Conservation (phyloP, 257 asterid genomes). For the Petrea volubilis region DNA sequence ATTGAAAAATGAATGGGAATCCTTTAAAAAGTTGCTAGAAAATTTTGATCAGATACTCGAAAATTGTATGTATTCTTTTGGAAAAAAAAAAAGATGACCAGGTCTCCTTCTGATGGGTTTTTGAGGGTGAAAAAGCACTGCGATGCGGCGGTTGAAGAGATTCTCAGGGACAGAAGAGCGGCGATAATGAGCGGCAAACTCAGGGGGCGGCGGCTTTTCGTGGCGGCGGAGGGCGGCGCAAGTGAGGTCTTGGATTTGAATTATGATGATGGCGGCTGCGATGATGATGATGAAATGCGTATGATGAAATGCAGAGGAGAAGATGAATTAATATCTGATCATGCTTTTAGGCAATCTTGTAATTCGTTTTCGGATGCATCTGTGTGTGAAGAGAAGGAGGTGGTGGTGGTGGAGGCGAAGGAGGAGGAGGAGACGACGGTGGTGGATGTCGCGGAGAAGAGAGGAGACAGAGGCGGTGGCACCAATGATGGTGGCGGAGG, state of each 20-base stretch:
- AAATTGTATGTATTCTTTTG: too few species aligned
- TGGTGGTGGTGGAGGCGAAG: slow-evolving; percentile 22
- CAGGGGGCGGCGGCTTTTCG: slow-evolving; percentile 41
- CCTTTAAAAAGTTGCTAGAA: neutral
- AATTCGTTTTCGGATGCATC: slow-evolving; percentile 18
- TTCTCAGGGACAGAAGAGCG: slow-evolving; percentile 36
- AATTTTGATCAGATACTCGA: slow-evolving; percentile 3
- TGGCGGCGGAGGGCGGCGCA: neutral
- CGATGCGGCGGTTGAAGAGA: slow-evolving; percentile 35
- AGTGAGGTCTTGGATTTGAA: slow-evolving; percentile 5
- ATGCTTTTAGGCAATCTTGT: neutral
- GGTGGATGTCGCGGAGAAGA: neutral
- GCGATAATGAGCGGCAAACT: slow-evolving; percentile 39
- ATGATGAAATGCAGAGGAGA: neutral
- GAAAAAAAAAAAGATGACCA: too few species aligned
- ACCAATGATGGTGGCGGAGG: slow-evolving; percentile 14
- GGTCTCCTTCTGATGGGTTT: slow-evolving; percentile 17
- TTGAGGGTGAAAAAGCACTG: slow-evolving; percentile 20
- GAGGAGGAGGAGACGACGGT: slow-evolving; percentile 4
- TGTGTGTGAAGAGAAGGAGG: slow-evolving; percentile 13
- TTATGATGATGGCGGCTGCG: neutral
- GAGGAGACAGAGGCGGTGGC: neutral
- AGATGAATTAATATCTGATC: neutral
- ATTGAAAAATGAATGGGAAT: slow-evolving; percentile 26
- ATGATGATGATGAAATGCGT: neutral